Percentiles rank a stretch among this genome's conserved stretches.
phyloP scores from a whole-genome alignment of 371 early-diverging fungal species.

The Lichtheimia corymbifera region DNA sequence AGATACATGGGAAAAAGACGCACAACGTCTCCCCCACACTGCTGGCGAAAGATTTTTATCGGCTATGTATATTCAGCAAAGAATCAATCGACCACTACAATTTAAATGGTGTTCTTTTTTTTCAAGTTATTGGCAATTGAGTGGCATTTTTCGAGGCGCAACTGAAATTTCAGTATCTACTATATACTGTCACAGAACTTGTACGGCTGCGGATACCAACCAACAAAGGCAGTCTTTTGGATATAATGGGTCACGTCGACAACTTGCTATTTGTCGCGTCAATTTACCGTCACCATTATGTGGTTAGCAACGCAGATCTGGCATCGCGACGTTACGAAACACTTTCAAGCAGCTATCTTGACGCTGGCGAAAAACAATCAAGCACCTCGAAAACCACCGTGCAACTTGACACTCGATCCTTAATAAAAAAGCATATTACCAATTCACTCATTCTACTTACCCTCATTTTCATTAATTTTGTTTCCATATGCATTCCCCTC shows the following conservation, averaged over 20 bases:
- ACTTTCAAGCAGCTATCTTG: conserved; percentile 2
- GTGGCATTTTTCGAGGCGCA: conserved; percentile 19
- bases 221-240: conserved; percentile 16
- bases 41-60: conserved; percentile 7
- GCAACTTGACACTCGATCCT: neutral
- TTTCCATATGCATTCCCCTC: too few species aligned
- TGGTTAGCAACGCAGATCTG: conserved; percentile 12
- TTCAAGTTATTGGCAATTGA: conserved; percentile 19
- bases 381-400: neutral
- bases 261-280: conserved; percentile 18
- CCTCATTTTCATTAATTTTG: too few species aligned
- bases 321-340: conserved; percentile 9
- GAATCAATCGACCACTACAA: conserved; percentile 20
- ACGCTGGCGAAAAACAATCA: neutral
- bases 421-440: neutral
- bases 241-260: conserved; percentile 16
- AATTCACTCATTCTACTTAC: too few species aligned
- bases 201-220: conserved; percentile 16
- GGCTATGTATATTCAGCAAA: conserved; percentile 16
- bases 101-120: conserved; percentile 15
- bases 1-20: too few species aligned
- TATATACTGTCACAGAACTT: conserved; percentile 22
- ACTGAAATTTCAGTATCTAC: conserved; percentile 12
- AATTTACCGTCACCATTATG: conserved; percentile 16
- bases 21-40: too few species aligned